Evolutionary conservation across 345 rosid genomes (phyloP).

Genomic region (Ceriops tagal): DNA sequence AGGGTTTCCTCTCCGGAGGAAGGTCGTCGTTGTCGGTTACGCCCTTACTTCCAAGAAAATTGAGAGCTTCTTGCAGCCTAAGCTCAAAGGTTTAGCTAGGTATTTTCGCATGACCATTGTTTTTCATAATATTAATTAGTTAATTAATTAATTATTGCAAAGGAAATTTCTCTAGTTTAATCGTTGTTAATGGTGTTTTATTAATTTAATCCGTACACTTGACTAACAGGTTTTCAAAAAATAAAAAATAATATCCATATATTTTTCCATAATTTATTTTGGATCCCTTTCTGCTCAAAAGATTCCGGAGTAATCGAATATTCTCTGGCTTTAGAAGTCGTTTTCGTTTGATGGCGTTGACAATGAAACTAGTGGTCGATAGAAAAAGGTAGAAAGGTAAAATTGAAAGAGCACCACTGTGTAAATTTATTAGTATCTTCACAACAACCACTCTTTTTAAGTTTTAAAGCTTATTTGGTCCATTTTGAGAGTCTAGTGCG

Average conservation of each 20-base stretch:
- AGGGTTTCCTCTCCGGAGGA: constrained; percentile 30
- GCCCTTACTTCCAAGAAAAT: constrained; percentile 79
- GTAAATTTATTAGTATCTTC: background rate
- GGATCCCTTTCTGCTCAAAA: background rate
- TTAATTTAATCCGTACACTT: background rate
- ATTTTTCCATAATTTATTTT: background rate
- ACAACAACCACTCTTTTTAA: background rate
- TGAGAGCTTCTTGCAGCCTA: constrained; percentile 76
- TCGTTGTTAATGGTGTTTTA: background rate
- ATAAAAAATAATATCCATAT: too few relatives aligned
- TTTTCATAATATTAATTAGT: too few relatives aligned
- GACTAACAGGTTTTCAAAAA: background rate
- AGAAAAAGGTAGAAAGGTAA: background rate
- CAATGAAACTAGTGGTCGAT: background rate
- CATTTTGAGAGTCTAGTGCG: too few relatives aligned
- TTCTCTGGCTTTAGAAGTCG: constrained; percentile 9
- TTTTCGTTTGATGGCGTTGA: constrained; percentile 8
- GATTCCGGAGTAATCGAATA: background rate
- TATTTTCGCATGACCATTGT: constrained; percentile 8
- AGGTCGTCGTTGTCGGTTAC: constrained; percentile 60
- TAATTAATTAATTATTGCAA: too few relatives aligned
- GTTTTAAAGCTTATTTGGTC: too few relatives aligned
- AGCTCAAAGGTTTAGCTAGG: constrained; percentile 73
- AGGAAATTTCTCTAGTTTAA: too few relatives aligned
- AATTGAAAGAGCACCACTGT: background rate